Percentiles rank a stretch among this genome's conserved stretches.
Evolutionary conservation across 495 filamentous ascomycete species (phyloP).

Genomic region (Trichoderma gamsii): DNA sequence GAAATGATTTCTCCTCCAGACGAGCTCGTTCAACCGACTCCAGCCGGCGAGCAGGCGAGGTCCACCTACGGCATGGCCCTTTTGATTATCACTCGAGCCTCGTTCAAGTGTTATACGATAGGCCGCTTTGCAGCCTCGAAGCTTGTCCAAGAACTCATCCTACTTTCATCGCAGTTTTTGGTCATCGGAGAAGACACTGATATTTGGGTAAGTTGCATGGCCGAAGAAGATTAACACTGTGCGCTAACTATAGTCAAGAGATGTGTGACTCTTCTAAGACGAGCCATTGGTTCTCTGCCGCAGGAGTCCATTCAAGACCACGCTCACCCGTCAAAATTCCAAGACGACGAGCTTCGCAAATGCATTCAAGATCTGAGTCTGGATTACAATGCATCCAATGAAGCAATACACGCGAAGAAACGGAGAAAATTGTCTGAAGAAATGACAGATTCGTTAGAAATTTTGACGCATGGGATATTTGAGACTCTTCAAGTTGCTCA

Average conservation of each 20-base stretch:
- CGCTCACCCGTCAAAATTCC: conserved; percentile 10
- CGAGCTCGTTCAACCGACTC: not conserved
- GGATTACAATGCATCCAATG: not conserved
- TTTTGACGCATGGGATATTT: not conserved
- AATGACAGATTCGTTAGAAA: not conserved
- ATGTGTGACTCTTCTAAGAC: conserved; percentile 6
- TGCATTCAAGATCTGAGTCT: conserved; percentile 1
- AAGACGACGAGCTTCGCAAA: not conserved
- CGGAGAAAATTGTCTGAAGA: not conserved
- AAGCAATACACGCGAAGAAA: not conserved
- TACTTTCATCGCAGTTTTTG: conserved; percentile 4
- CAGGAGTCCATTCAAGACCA: not conserved
- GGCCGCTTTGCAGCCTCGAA: conserved; percentile 11
- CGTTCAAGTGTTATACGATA: not conserved
- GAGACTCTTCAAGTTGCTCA: conserved; percentile 7
- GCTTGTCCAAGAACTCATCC: conserved; percentile 15
- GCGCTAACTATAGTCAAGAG: not conserved
- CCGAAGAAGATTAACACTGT: not conserved
- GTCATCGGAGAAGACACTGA: conserved; percentile 13
- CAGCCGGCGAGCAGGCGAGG: conserved; percentile 8
- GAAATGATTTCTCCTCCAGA: conserved; percentile 11
- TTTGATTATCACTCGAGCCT: not conserved
- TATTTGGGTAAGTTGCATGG: conserved; percentile 1
- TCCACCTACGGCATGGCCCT: conserved; percentile 8
- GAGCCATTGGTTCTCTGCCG: not conserved